A percentile compares a stretch with the other conserved stretches of the same genome.
phyloP scores from a whole-genome alignment of 495 filamentous ascomycete species.

The Trypethelium eluteriae region DNA sequence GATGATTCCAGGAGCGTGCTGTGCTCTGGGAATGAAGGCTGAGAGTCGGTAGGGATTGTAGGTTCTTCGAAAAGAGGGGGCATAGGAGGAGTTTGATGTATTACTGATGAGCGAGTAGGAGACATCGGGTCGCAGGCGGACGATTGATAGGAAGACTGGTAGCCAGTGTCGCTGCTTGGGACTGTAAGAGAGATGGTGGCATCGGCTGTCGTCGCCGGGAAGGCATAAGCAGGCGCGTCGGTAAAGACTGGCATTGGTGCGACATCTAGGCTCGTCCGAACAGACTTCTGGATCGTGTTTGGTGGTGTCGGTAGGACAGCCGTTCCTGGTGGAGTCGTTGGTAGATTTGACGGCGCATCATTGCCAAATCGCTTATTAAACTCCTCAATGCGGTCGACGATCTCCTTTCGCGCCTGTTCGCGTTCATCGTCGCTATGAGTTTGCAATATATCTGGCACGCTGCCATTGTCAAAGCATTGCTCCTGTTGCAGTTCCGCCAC shows the following conservation, averaged over 20 bases:
- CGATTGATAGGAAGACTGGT: slow-evolving; percentile 20
- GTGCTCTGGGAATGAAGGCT: slow-evolving; percentile 12
- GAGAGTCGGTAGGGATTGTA: neutral
- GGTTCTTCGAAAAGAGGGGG: slow-evolving; percentile 25
- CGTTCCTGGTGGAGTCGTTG: neutral
- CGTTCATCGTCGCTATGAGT: slow-evolving; percentile 4
- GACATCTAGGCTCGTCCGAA: slow-evolving; percentile 32
- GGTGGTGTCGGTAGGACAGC: neutral
- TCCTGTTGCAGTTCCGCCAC: slow-evolving; percentile 22
- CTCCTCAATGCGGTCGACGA: neutral
- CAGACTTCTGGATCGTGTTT: slow-evolving; percentile 28
- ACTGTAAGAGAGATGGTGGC: neutral
- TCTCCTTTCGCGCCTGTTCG: neutral
- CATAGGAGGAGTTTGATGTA: slow-evolving; percentile 17
- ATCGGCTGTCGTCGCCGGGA: neutral
- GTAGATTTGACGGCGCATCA: neutral
- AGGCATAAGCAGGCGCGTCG: neutral
- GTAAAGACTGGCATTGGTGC: slow-evolving; percentile 39
- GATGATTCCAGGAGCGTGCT: slow-evolving; percentile 35
- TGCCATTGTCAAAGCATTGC: slow-evolving; percentile 15
- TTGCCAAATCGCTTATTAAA: slow-evolving; percentile 4
- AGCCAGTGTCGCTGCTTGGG: slow-evolving; percentile 15
- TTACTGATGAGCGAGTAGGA: slow-evolving; percentile 12
- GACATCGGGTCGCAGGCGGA: slow-evolving; percentile 19
- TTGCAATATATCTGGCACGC: slow-evolving; percentile 18